Percentiles rank a stretch among this genome's conserved stretches.
phyloP scores from a whole-genome alignment of 2,329 filamentous ascomycete genomes.

The Pyrenochaeta sp. region DNA sequence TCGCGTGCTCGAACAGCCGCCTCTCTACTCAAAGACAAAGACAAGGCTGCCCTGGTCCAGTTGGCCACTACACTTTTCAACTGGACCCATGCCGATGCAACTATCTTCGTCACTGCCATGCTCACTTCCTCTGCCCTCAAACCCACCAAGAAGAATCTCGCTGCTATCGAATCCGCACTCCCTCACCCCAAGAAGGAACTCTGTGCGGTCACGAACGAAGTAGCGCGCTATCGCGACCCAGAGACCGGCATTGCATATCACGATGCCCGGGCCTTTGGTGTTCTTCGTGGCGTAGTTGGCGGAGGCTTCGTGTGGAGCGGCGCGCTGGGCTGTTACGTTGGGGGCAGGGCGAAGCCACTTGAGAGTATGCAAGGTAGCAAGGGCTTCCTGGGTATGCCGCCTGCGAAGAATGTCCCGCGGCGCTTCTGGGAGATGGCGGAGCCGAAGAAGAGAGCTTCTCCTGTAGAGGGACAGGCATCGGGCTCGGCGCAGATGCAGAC shows the following conservation, averaged over 20 bases:
- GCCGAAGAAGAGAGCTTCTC: slow-evolving; percentile 18
- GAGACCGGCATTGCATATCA: slow-evolving; percentile 82
- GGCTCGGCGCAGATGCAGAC: too few relatives aligned
- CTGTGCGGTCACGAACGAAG: slow-evolving; percentile 83
- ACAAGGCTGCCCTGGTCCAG: slow-evolving; percentile 61
- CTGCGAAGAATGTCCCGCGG: slow-evolving; percentile 78
- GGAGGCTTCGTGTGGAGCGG: slow-evolving; percentile 85
- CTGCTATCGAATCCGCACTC: slow-evolving; percentile 25
- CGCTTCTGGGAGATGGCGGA: slow-evolving; percentile 66
- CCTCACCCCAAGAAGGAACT: slow-evolving; percentile 40
- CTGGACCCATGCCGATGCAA: slow-evolving; percentile 39
- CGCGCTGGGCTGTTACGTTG: slow-evolving; percentile 83
- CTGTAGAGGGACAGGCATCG: background rate
- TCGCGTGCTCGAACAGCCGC: slow-evolving; percentile 61
- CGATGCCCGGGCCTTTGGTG: slow-evolving; percentile 79
- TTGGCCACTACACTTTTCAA: slow-evolving; percentile 56
- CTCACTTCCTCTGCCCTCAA: slow-evolving; percentile 52
- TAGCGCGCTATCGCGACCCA: slow-evolving; percentile 85
- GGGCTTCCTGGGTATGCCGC: slow-evolving; percentile 59
- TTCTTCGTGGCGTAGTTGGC: slow-evolving; percentile 76
- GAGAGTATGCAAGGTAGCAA: slow-evolving; percentile 34
- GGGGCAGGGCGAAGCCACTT: slow-evolving; percentile 56
- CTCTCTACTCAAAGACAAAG: slow-evolving; percentile 40
- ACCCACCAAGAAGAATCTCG: slow-evolving; percentile 51
- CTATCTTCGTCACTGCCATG: slow-evolving; percentile 46